Base-by-base conservation (phyloP, 108 stramenopile genomes). In the Thalassiosira profunda region DNA sequence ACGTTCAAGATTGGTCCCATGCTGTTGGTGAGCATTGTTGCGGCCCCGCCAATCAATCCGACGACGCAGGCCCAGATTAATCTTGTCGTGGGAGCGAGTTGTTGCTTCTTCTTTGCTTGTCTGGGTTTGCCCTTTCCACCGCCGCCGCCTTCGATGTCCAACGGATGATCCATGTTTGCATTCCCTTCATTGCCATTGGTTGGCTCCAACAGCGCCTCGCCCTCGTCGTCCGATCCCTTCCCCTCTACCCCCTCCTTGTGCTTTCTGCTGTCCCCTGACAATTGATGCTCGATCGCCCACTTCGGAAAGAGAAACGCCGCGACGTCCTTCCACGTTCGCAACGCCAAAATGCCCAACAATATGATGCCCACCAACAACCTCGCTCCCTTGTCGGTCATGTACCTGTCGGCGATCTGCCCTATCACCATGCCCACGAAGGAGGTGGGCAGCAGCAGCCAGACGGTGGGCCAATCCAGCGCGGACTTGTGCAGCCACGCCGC, bases 1-100 rank as follows among this genome's bases (percentile, higher is more conserved):
- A 84, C 76, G 40, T 84, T 84, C 6, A 84, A 40, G 37, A 84
- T 84, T 24, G 83, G 83, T 7, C 83, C 83, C 83, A 84, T 84
- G 44, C 60, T 43, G 54, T 84, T 84, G 20, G 76, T 84, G 15
- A 84, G 48, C 83, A 84, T 84, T 4, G 79, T 84, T 14, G 83
- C 76, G 37, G 58, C 38, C 7, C 81, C 81, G 11, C 83, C 83
- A 7, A 84, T 46, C 18, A 80, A 41, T 4, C 83, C 83, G 36
- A 84, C 83, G 10, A 65, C 35, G 51, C 58, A 59, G 8, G 74
- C 79, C 79, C 79, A 80, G n/a, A 56, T 20, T 6, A 80, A 48
- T 72, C 20, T 57, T 17, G 54, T 46, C 3, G 55, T 26, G 6
- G 56, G 26, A 7, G 26, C 14, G 11, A 31, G 21, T 15, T 18